Percentiles rank a stretch among this genome's conserved stretches.
These are phyloP conservation scores for Saturnispora halmiae DNA, from an alignment of 805 yeast species.

Conservation along the genomic window DNA sequence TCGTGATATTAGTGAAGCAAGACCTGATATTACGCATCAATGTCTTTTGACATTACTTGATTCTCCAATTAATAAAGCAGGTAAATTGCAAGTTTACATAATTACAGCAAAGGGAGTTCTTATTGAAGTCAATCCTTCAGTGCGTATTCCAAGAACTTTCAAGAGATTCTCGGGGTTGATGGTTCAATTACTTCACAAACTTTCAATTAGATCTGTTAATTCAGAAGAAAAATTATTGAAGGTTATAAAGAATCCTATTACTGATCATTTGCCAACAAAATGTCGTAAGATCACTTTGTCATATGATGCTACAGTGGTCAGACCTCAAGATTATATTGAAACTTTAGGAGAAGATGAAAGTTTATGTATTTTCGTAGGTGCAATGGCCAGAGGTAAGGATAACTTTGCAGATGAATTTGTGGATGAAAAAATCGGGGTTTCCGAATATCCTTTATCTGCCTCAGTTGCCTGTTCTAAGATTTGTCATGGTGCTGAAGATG, in stretches of 20 bases:
- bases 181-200: slow-evolving; percentile 91
- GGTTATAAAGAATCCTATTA: slow-evolving; percentile 94
- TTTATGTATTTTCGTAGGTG: slow-evolving; percentile 96
- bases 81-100: slow-evolving; percentile 90
- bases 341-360: slow-evolving; percentile 83
- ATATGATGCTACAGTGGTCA: slow-evolving; percentile 79
- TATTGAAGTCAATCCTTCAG: slow-evolving; percentile 91
- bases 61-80: slow-evolving; percentile 97
- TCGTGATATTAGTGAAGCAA: slow-evolving; percentile 92
- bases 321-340: slow-evolving; percentile 80
- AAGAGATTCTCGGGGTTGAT: slow-evolving; percentile 95
- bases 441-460: slow-evolving; percentile 92
- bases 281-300: slow-evolving; percentile 90
- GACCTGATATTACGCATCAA: slow-evolving; percentile 99
- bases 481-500: slow-evolving; percentile 98
- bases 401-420: slow-evolving; percentile 95
- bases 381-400: slow-evolving; percentile 98
- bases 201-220: slow-evolving; percentile 88
- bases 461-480: slow-evolving; percentile 97
- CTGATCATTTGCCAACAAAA: slow-evolving; percentile 93
- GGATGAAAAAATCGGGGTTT: slow-evolving; percentile 92
- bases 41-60: slow-evolving; percentile 89
- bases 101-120: slow-evolving; percentile 93
- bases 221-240: slow-evolving; percentile 89
- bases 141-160: slow-evolving; percentile 96